These are phyloP conservation scores for Tolypocladium inflatum DNA, from an alignment of 2,329 filamentous ascomycete species.

Conservation along the genomic window DNA sequence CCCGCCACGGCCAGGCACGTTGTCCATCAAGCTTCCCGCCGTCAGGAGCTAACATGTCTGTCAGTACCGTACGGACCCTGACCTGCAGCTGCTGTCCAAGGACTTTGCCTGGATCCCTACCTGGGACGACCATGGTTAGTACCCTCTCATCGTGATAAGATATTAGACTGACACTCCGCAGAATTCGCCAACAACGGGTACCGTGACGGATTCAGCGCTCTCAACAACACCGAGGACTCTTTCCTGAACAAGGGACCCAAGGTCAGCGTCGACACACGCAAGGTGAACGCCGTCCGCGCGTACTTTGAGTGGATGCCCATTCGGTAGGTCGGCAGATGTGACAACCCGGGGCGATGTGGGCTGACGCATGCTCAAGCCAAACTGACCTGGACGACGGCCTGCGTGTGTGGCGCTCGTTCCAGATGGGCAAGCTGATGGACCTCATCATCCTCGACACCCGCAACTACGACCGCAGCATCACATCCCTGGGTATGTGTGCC, in stretches of 20 bases:
- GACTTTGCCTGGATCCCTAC: slow-evolving; percentile 35
- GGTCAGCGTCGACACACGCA: slow-evolving; percentile 61
- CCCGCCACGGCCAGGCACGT: slow-evolving; percentile 25
- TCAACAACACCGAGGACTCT: slow-evolving; percentile 59
- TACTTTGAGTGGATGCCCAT: slow-evolving; percentile 52
- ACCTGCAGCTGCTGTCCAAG: slow-evolving; percentile 29
- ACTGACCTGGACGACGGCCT: slow-evolving; percentile 61
- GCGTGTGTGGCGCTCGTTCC: slow-evolving; percentile 58
- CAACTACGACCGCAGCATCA: slow-evolving; percentile 59
- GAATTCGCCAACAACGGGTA: slow-evolving; percentile 57
- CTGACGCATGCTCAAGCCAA: slow-evolving; percentile 27
- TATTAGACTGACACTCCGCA: not conserved
- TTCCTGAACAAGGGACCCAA: slow-evolving; percentile 45
- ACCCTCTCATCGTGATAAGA: not conserved
- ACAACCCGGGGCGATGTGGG: not conserved
- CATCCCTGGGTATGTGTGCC: slow-evolving; percentile 22
- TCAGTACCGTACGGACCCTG: slow-evolving; percentile 30
- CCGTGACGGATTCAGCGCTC: slow-evolving; percentile 46
- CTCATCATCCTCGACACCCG: slow-evolving; percentile 61
- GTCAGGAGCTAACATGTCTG: not conserved
- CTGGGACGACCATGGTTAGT: slow-evolving; percentile 38
- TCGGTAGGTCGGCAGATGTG: slow-evolving; percentile 11
- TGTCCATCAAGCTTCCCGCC: no score
- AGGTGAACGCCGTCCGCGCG: slow-evolving; percentile 63
- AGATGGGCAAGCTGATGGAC: slow-evolving; percentile 56